Percentiles rank a stretch among this genome's conserved stretches.
Conservation (phyloP, 257 asterid species). For the Fraxinus cuspidata region DNA sequence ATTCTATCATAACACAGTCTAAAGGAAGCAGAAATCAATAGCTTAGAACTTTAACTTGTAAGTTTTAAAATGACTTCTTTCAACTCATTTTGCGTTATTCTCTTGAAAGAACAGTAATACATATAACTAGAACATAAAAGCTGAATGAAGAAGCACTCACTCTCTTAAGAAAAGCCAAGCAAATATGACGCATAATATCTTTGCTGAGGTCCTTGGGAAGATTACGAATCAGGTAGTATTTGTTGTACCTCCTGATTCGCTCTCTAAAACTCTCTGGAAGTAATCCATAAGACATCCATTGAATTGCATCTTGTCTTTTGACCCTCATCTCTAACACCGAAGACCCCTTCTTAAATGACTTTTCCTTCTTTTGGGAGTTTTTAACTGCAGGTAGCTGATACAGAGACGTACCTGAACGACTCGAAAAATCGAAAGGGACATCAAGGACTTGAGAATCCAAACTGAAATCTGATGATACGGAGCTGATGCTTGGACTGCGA, state of each 20-base stretch:
- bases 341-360: not conserved
- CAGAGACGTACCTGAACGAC: not conserved
- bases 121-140: too few relatives aligned
- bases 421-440: not conserved
- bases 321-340: conserved; percentile 72
- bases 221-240: conserved; percentile 69
- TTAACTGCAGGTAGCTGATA: not conserved
- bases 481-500: not conserved
- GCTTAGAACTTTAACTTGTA: not conserved
- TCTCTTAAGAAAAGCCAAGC: conserved; percentile 78
- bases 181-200: conserved; percentile 92
- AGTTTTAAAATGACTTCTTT: too few relatives aligned
- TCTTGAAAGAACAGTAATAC: not conserved
- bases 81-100: not conserved
- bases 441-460: not conserved
- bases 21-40: not conserved
- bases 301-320: conserved; percentile 94
- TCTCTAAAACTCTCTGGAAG: conserved; percentile 79
- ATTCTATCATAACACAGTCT: not conserved
- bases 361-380: not conserved
- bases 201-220: conserved; percentile 96
- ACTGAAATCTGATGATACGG: not conserved
- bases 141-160: conserved; percentile 40
- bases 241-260: conserved; percentile 86
- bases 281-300: conserved; percentile 94